Percentiles rank a stretch among this genome's conserved stretches.
Evolutionary conservation across 768 basidiomycete genomes (phyloP).

Genomic region (Leucocoprinus leucothites): DNA sequence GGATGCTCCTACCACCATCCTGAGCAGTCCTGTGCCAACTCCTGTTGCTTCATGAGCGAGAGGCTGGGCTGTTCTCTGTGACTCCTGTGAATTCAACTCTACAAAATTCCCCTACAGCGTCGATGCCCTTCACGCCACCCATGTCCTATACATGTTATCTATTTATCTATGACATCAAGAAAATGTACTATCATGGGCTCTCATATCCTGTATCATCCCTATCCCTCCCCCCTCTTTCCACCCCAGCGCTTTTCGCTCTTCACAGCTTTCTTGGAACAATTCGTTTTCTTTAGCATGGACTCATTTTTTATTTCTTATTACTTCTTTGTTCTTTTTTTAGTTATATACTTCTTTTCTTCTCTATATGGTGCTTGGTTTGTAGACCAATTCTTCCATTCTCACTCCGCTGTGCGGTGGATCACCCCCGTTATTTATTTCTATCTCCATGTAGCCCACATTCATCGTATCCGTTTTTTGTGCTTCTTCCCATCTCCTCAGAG

Average conservation of each 20-base stretch:
- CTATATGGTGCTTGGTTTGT: conserved; percentile 1
- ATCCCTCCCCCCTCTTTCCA: background rate
- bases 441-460: conserved; percentile 3
- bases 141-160: conserved; percentile 11
- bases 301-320: no score
- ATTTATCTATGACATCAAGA: conserved; percentile 15
- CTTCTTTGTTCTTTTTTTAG: background rate
- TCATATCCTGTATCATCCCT: conserved; percentile 13
- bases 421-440: conserved; percentile 8
- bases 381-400: background rate
- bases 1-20: conserved; percentile 9
- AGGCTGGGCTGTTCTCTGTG: background rate
- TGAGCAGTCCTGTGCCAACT: conserved; percentile 18
- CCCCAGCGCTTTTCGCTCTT: conserved; percentile 1
- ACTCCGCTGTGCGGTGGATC: conserved; percentile 11
- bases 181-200: conserved; percentile 14
- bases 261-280: conserved; percentile 1
- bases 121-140: conserved; percentile 2
- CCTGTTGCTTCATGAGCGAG: conserved; percentile 18
- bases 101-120: conserved; percentile 1
- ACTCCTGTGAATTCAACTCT: background rate
- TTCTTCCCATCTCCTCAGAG: background rate
- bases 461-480: background rate
- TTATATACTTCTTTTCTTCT: conserved; percentile 4
- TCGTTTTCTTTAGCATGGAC: conserved; percentile 2